Base-by-base conservation (phyloP, 139 green algal genomes). In the Zygnema cylindricum region DNA sequence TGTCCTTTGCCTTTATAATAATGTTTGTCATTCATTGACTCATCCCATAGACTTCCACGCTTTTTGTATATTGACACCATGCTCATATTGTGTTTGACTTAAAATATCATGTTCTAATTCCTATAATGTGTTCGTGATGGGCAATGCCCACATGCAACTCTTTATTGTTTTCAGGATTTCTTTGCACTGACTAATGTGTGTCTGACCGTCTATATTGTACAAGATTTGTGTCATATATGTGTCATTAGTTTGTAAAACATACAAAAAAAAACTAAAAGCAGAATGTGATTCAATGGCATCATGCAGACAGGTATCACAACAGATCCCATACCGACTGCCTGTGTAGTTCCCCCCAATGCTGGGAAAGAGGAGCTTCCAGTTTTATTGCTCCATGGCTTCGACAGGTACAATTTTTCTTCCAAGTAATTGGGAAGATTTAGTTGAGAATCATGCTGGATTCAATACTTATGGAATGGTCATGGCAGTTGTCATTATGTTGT, bases 371-470 rank as follows among this genome's bases (percentile, higher is more conserved):
- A 54, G 49, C 30, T 90, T 21, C 86, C 86, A 40, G n/a, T 90
- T 22, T 43, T 90, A 35, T 71, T 90, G 32, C 84, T 90, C 21
- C 81, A 89, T 21, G 40, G 86, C 32, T 90, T 90, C 23, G 86
- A 90, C 86, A 91, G 84, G 84, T 89, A 36, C 49, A 63, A 16
- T 63, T 63, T 63, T 63, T 63, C 49, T 63, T 16, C 7, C 49
- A 79, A 25, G 38, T 11, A 79, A 3, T 3, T 41, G 71, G 7
- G 42, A 43, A 43, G 7, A 79, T 79, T 16, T 79, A 43, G 71
- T 11, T 38, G 36, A 11, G 71, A 11, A 16, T 11, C 38, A 55
- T 3, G 38, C 36, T 41, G 71, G 43, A 11, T 79, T 11, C 7
- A 79, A 25, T 3, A 55, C 36, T 43, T 79, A 79, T 41, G 11